phyloP scores from a whole-genome alignment of 306 rosid species.

The Dalbergia cultrata region DNA sequence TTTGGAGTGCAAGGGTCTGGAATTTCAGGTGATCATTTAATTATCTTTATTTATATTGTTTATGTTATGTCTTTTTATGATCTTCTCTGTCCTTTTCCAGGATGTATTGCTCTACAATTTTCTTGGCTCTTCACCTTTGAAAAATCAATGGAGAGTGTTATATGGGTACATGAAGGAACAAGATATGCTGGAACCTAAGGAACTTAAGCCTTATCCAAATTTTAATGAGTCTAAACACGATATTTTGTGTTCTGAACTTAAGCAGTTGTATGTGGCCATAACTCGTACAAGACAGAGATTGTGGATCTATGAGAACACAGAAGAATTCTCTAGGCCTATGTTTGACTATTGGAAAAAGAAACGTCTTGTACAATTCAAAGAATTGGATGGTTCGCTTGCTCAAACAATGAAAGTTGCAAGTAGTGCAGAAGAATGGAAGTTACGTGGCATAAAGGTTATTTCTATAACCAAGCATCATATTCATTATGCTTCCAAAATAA shows the following conservation, averaged over 20 bases:
- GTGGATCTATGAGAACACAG: slow-evolving; percentile 74
- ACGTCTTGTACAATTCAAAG: slow-evolving; percentile 68
- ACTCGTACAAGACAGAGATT: slow-evolving; percentile 82
- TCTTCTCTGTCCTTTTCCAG: slow-evolving; percentile 43
- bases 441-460: slow-evolving; percentile 76
- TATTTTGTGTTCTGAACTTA: slow-evolving; percentile 76
- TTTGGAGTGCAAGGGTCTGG: slow-evolving; percentile 89
- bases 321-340: slow-evolving; percentile 57
- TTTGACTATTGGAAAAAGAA: slow-evolving; percentile 78
- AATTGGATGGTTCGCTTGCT: slow-evolving; percentile 75
- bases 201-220: slow-evolving; percentile 40
- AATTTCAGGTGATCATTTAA: slow-evolving; percentile 69
- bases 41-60: neutral
- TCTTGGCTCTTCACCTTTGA: slow-evolving; percentile 71
- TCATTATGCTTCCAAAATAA: neutral
- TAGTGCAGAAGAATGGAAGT: slow-evolving; percentile 78
- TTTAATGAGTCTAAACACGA: slow-evolving; percentile 71
- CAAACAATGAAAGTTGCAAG: slow-evolving; percentile 84
- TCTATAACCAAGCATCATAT: neutral
- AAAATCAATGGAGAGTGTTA: slow-evolving; percentile 77
- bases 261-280: slow-evolving; percentile 78
- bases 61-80: neutral
- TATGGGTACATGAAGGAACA: slow-evolving; percentile 72
- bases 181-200: slow-evolving; percentile 55
- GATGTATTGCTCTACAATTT: slow-evolving; percentile 80